Evolutionary conservation across 2,329 filamentous ascomycete genomes (phyloP).

Genomic region (Periconia sp.): DNA sequence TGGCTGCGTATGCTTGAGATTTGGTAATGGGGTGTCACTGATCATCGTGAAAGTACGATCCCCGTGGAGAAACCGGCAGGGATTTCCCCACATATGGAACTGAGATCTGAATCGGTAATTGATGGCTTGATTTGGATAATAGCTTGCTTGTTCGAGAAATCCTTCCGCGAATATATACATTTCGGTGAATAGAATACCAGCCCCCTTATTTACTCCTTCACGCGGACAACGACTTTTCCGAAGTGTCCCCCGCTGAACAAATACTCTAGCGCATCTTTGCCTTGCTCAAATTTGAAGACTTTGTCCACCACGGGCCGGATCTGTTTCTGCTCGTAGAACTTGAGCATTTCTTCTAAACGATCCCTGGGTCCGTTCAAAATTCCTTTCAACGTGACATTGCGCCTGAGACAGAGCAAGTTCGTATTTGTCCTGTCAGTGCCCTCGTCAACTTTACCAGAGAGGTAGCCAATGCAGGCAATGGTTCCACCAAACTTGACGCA

Average conservation of each 20-base stretch:
- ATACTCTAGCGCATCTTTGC: constrained; percentile 30
- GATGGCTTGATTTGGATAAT: not conserved
- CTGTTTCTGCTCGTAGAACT: constrained; percentile 45
- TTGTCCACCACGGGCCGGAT: constrained; percentile 47
- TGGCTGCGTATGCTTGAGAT: not conserved
- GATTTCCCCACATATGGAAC: not conserved
- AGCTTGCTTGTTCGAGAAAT: not conserved
- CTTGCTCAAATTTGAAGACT: constrained; percentile 42
- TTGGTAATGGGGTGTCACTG: not conserved
- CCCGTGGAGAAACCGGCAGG: not conserved
- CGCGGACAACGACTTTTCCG: constrained; percentile 41
- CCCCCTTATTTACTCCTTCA: constrained; percentile 20
- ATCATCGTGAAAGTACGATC: not conserved
- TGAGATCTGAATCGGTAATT: not conserved
- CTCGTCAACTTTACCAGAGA: constrained; percentile 58
- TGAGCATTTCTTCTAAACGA: constrained; percentile 49
- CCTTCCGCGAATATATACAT: not conserved
- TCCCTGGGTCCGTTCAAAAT: constrained; percentile 65
- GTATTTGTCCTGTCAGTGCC: constrained; percentile 59
- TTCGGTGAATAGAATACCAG: not conserved
- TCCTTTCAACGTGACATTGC: constrained; percentile 58
- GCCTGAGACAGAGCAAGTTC: constrained; percentile 57
- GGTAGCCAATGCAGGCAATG: constrained; percentile 46
- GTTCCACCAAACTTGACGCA: constrained; percentile 46
- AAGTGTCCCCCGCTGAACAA: constrained; percentile 42